phyloP scores from a whole-genome alignment of 106 monocot species.

The Dioscorea dumetorum region DNA sequence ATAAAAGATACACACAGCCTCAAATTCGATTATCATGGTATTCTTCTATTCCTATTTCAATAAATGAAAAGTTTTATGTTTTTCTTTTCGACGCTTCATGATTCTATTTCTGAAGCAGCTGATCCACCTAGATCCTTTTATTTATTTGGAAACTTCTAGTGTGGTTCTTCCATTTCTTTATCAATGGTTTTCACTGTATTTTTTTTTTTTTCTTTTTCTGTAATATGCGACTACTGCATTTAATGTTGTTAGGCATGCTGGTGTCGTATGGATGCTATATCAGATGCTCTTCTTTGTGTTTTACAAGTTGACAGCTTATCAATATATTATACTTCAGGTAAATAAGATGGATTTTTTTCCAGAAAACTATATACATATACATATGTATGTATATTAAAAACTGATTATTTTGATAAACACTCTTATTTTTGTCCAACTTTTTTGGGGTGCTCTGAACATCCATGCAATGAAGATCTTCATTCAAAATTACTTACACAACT shows the following conservation, averaged over 20 bases:
- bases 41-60: neutral
- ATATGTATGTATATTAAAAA: too few species aligned
- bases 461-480: neutral
- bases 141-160: neutral
- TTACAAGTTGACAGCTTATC: constrained; percentile 63
- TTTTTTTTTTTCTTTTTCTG: neutral
- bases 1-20: constrained; percentile 67
- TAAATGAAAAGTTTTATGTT: neutral
- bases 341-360: constrained; percentile 7
- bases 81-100: neutral
- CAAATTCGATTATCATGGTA: constrained; percentile 73
- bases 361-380: too few species aligned
- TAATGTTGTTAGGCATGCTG: constrained; percentile 54
- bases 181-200: neutral
- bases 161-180: neutral
- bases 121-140: too few species aligned
- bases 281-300: constrained; percentile 79
- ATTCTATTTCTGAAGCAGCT: neutral
- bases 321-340: constrained; percentile 59
- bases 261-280: constrained; percentile 73
- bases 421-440: too few species aligned
- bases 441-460: neutral
- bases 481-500: neutral
- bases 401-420: too few species aligned
- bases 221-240: neutral